These are phyloP conservation scores for Didymella sp. DNA, from an alignment of 2,329 filamentous ascomycete genomes.

Conservation along the genomic window DNA sequence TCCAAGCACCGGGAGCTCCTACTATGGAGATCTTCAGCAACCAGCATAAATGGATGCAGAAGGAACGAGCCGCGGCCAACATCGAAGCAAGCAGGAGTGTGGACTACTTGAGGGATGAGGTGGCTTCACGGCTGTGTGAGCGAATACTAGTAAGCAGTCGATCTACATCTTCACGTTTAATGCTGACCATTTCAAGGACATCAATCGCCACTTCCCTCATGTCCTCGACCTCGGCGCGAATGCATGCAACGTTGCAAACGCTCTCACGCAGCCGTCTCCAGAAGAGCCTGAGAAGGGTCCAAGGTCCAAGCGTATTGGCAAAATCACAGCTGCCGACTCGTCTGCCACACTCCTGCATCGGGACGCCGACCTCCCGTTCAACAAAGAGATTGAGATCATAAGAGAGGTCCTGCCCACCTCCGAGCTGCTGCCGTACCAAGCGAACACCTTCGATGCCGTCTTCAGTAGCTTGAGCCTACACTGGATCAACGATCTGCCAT, in stretches of 20 bases:
- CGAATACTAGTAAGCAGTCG: slow-evolving; percentile 70
- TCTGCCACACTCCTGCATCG: slow-evolving; percentile 80
- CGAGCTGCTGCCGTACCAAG: slow-evolving; percentile 76
- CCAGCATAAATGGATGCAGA: slow-evolving; percentile 86
- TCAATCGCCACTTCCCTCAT: slow-evolving; percentile 83
- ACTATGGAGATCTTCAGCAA: slow-evolving; percentile 91
- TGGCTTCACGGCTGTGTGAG: slow-evolving; percentile 83
- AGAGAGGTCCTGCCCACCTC: slow-evolving; percentile 77
- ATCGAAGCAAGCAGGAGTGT: slow-evolving; percentile 75
- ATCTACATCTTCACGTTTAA: not conserved
- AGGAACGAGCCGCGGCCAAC: slow-evolving; percentile 80
- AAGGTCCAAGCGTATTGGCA: slow-evolving; percentile 72
- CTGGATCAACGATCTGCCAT: slow-evolving; percentile 97
- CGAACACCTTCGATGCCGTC: slow-evolving; percentile 84
- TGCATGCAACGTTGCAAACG: slow-evolving; percentile 89
- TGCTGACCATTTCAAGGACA: slow-evolving; percentile 66
- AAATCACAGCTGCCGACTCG: slow-evolving; percentile 82
- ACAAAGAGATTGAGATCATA: slow-evolving; percentile 73
- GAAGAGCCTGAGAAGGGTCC: slow-evolving; percentile 70
- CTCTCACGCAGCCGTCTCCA: slow-evolving; percentile 68
- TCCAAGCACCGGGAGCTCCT: slow-evolving; percentile 77
- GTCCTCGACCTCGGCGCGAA: slow-evolving; percentile 95
- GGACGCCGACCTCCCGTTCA: slow-evolving; percentile 77
- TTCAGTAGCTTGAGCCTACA: slow-evolving; percentile 89
- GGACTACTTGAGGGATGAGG: slow-evolving; percentile 93